Percentiles rank a stretch among this genome's conserved stretches.
phyloP scores from a whole-genome alignment of 73 alveolate genomes.

The Paramecium biaurelia region DNA sequence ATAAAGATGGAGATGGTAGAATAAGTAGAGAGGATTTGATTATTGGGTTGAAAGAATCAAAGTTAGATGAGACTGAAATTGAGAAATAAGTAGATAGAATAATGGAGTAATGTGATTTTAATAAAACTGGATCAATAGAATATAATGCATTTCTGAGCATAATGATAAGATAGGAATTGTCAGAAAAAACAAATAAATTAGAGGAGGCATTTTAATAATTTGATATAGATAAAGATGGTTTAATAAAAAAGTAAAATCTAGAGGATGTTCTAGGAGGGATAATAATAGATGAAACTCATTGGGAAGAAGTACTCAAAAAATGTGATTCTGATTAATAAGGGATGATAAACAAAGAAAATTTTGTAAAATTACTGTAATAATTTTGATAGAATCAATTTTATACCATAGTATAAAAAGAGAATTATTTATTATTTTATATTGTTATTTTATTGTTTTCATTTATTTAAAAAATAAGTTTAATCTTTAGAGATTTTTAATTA shows the following conservation, averaged over 20 bases:
- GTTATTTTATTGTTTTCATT: too few species aligned
- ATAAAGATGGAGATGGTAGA: conserved; percentile 44
- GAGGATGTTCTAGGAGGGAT: conserved; percentile 39
- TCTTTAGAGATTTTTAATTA: too few species aligned
- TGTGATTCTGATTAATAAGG: conserved; percentile 53
- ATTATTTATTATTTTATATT: background rate
- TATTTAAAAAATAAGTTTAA: too few species aligned
- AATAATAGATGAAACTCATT: conserved; percentile 45
- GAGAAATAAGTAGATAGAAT: background rate
- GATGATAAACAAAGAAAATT: conserved; percentile 42
- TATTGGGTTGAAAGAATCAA: background rate
- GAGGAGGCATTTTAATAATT: conserved; percentile 7
- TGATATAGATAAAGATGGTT: conserved; percentile 19
- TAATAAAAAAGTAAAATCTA: background rate
- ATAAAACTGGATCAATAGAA: conserved; percentile 3
- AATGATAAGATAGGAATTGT: background rate
- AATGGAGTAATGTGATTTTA: background rate
- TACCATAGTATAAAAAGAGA: too few species aligned
- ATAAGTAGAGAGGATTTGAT: conserved; percentile 30
- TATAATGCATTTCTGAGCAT: background rate
- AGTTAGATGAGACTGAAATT: background rate
- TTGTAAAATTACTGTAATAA: background rate
- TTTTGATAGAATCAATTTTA: background rate
- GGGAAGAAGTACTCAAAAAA: conserved; percentile 45
- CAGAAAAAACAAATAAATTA: background rate